These are phyloP conservation scores for Fusarium sp. DNA, from an alignment of 2,329 filamentous ascomycete species.

Conservation along the genomic window DNA sequence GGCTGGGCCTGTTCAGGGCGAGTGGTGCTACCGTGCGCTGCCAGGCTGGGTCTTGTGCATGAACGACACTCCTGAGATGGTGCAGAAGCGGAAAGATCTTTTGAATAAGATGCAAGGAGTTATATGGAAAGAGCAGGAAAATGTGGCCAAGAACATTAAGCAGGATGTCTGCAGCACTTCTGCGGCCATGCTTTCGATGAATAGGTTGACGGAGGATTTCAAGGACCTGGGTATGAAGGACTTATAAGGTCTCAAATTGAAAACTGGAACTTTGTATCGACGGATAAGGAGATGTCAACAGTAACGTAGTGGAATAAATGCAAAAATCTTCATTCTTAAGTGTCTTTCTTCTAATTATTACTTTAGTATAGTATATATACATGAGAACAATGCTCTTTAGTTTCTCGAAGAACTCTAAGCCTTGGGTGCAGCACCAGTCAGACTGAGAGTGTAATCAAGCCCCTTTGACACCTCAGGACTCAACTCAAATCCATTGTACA, in stretches of 20 bases:
- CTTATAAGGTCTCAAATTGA: too few relatives aligned
- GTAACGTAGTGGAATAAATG: too few relatives aligned
- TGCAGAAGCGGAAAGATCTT: background rate
- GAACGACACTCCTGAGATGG: background rate
- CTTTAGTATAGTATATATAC: background rate
- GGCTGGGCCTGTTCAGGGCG: too few relatives aligned
- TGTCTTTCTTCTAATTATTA: too few relatives aligned
- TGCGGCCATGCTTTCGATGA: too few relatives aligned
- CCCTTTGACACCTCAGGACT: constrained; percentile 53
- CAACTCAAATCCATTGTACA: constrained; percentile 59
- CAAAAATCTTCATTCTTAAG: too few relatives aligned
- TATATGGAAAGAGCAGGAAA: background rate
- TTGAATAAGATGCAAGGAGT: background rate
- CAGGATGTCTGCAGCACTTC: background rate
- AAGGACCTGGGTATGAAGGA: too few relatives aligned
- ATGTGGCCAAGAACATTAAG: too few relatives aligned
- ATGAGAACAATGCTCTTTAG: background rate
- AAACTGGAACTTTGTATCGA: too few relatives aligned
- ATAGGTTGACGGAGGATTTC: too few relatives aligned
- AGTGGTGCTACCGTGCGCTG: background rate
- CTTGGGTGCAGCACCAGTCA: constrained; percentile 50
- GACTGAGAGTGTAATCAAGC: constrained; percentile 54
- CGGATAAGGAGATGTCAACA: too few relatives aligned
- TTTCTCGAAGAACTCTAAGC: background rate
- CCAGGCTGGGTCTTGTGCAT: background rate